Conservation (phyloP, 148 eudicot species). For the Linanthus parryae region DNA sequence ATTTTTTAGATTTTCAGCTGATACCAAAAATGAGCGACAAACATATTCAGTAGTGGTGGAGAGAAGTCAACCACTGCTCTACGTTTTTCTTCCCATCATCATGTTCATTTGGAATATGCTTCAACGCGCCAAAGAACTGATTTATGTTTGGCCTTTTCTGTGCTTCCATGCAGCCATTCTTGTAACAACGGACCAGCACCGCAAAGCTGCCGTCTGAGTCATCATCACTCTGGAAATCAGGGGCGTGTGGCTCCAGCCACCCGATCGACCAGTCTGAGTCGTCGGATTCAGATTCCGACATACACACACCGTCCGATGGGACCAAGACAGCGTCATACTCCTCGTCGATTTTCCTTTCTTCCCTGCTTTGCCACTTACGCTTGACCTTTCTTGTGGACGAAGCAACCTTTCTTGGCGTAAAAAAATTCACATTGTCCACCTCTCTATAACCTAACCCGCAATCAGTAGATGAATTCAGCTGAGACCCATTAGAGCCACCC, state of each 20-base stretch:
- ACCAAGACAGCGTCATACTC: slow-evolving; percentile 83
- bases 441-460: slow-evolving; percentile 39
- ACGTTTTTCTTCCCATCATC: slow-evolving; percentile 51
- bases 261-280: slow-evolving; percentile 98
- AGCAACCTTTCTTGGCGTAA: slow-evolving; percentile 30
- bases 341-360: slow-evolving; percentile 66
- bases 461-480: slow-evolving; percentile 39
- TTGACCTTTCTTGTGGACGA: slow-evolving; percentile 46
- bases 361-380: slow-evolving; percentile 73
- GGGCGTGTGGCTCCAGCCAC: slow-evolving; percentile 90
- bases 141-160: slow-evolving; percentile 31
- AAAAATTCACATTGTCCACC: slow-evolving; percentile 42
- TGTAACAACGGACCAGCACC: slow-evolving; percentile 88
- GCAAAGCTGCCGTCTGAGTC: slow-evolving; percentile 85
- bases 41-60: no score
- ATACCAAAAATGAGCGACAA: no score
- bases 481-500: slow-evolving; percentile 30
- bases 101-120: slow-evolving; percentile 39
- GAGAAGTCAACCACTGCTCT: no score
- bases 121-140: slow-evolving; percentile 39
- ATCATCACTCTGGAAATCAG: slow-evolving; percentile 82
- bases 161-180: slow-evolving; percentile 25
- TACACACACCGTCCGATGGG: slow-evolving; percentile 77
- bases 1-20: no score
- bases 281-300: slow-evolving; percentile 89